phyloP scores from a whole-genome alignment of 805 yeast genomes.

The Starmerella stigmatis region DNA sequence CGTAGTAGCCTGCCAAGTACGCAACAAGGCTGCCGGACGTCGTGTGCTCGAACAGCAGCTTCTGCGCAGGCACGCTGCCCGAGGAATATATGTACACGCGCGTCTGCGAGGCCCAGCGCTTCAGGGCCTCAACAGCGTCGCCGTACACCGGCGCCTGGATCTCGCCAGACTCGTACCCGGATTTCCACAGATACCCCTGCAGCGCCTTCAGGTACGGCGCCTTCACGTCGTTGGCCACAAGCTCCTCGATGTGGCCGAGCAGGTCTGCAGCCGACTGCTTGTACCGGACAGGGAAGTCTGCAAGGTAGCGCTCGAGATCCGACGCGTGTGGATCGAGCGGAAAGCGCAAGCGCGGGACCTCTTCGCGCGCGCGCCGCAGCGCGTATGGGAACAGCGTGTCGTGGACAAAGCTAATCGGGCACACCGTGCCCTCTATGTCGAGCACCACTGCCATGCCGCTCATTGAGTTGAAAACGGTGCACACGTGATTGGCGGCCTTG shows the following conservation, averaged over 20 bases:
- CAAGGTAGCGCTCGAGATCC: constrained; percentile 30
- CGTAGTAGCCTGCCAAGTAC: constrained; percentile 59
- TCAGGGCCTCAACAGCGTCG: constrained; percentile 57
- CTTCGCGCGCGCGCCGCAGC: constrained; percentile 29
- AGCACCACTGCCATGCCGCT: constrained; percentile 36
- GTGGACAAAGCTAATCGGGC: constrained; percentile 83
- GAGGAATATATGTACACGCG: constrained; percentile 71
- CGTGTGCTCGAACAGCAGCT: constrained; percentile 57
- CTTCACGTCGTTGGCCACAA: constrained; percentile 62
- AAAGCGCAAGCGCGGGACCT: constrained; percentile 22
- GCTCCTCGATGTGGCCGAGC: constrained; percentile 39
- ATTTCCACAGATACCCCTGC: constrained; percentile 76
- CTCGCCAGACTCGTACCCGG: constrained; percentile 68
- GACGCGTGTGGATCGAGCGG: constrained; percentile 23
- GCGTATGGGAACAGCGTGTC: constrained; percentile 67
- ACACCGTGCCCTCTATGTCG: constrained; percentile 88
- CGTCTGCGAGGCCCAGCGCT: constrained; percentile 32
- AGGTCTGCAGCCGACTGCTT: constrained; percentile 31
- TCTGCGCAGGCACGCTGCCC: constrained; percentile 82
- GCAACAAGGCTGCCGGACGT: constrained; percentile 37
- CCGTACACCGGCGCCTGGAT: constrained; percentile 63
- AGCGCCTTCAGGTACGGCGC: constrained; percentile 65
- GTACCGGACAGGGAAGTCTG: constrained; percentile 38
- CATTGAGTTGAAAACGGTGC: too few relatives aligned
- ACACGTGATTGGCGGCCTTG: too few relatives aligned